Evolutionary conservation across 2,329 filamentous ascomycete genomes (phyloP).

Genomic region (Fusarium torreyae): DNA sequence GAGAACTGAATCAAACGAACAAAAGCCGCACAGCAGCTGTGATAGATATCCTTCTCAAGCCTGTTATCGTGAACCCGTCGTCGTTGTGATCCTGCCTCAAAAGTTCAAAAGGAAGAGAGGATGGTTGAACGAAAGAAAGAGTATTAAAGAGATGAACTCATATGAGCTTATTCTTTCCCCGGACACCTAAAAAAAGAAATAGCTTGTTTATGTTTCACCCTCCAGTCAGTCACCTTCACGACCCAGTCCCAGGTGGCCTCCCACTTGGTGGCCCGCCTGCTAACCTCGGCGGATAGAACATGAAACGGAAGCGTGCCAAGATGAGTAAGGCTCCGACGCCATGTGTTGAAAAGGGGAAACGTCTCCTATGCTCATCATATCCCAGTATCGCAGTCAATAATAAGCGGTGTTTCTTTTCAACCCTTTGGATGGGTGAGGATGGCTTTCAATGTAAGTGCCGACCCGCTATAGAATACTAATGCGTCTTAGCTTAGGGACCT

Average conservation of each 20-base stretch:
- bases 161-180: conserved; percentile 32
- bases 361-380: not conserved
- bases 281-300: conserved; percentile 17
- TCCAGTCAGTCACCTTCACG: conserved; percentile 17
- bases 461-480: not conserved
- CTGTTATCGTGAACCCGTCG: conserved; percentile 27
- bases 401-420: conserved; percentile 19
- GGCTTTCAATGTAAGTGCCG: conserved; percentile 10
- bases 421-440: not conserved
- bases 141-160: conserved; percentile 34
- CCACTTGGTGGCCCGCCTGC: conserved; percentile 19
- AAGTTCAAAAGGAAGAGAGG: conserved; percentile 19
- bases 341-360: conserved; percentile 7
- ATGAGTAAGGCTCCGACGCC: conserved; percentile 13
- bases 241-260: conserved; percentile 19
- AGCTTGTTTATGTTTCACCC: conserved; percentile 39
- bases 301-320: conserved; percentile 34
- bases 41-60: conserved; percentile 27
- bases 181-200: conserved; percentile 34
- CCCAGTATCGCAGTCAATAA: conserved; percentile 13
- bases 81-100: conserved; percentile 24
- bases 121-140: conserved; percentile 2
- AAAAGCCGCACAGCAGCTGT: conserved; percentile 43
- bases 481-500: conserved; percentile 3
- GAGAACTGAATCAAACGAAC: conserved; percentile 13